Evolutionary conservation across 2,329 filamentous ascomycete genomes (phyloP).

Genomic region (Chaetomiaceae sp.): DNA sequence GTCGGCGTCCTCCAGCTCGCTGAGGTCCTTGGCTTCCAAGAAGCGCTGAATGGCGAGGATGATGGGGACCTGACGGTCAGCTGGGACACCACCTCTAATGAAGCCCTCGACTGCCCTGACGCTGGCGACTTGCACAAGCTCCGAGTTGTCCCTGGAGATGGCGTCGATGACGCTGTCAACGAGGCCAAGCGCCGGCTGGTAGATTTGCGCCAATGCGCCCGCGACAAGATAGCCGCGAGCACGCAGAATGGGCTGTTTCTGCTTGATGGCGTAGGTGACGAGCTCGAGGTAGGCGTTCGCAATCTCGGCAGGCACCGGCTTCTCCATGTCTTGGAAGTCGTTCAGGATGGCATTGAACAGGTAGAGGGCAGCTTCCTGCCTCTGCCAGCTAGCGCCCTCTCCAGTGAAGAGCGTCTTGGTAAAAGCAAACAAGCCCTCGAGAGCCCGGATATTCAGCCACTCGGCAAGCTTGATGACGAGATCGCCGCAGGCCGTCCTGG

Average conservation of each 20-base stretch:
- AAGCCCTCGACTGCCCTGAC: constrained; percentile 77
- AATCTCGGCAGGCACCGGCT: constrained; percentile 63
- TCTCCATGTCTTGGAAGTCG: constrained; percentile 76
- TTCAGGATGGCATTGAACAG: constrained; percentile 78
- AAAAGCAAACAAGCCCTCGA: constrained; percentile 75
- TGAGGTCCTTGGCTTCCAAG: constrained; percentile 72
- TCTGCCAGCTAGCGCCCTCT: constrained; percentile 50
- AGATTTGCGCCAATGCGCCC: constrained; percentile 70
- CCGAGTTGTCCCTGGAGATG: constrained; percentile 70
- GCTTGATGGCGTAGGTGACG: constrained; percentile 69
- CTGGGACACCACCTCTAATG: constrained; percentile 47
- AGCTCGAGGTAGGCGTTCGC: constrained; percentile 74
- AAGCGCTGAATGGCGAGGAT: constrained; percentile 66
- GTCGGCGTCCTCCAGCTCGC: constrained; percentile 81
- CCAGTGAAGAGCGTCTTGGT: constrained; percentile 68
- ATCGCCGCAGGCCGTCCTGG: constrained; percentile 87
- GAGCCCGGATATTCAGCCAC: constrained; percentile 71
- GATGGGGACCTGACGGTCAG: constrained; percentile 56
- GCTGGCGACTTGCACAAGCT: constrained; percentile 88
- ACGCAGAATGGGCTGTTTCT: constrained; percentile 70
- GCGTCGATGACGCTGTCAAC: constrained; percentile 70
- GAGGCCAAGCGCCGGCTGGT: constrained; percentile 58
- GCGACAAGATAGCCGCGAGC: constrained; percentile 85
- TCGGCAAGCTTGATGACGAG: constrained; percentile 88
- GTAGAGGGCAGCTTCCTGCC: constrained; percentile 76